Conservation (phyloP, 345 rosid species). For the Heritiera littoralis region DNA sequence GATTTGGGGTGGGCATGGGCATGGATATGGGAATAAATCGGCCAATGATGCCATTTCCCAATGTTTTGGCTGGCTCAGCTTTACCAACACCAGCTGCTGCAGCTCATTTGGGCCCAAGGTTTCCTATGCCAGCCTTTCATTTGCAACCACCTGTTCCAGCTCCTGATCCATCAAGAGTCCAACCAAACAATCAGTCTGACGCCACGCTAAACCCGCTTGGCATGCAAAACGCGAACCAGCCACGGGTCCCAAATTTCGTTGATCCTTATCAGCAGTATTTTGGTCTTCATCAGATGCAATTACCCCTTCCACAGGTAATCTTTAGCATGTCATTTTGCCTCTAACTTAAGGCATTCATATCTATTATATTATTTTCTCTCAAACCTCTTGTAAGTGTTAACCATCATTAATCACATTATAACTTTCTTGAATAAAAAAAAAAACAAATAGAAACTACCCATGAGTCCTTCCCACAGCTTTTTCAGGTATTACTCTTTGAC, state of each 20-base stretch:
- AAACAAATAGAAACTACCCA: background rate
- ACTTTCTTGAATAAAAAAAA: background rate
- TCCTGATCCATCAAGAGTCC: conserved; percentile 58
- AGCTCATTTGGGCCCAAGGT: conserved; percentile 57
- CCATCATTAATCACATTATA: background rate
- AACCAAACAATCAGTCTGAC: conserved; percentile 43
- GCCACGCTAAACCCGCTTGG: conserved; percentile 40
- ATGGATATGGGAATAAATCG: conserved; percentile 57
- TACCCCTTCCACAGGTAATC: conserved; percentile 57
- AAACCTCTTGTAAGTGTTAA: background rate
- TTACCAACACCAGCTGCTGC: conserved; percentile 55
- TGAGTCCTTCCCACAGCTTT: background rate
- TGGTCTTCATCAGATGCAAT: conserved; percentile 54
- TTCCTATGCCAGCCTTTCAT: conserved; percentile 61
- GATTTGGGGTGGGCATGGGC: conserved; percentile 58
- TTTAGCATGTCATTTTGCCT: conserved; percentile 2
- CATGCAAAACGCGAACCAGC: conserved; percentile 46
- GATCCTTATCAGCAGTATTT: conserved; percentile 77
- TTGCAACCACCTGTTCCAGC: conserved; percentile 49
- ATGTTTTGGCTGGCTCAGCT: conserved; percentile 56
- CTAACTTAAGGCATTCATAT: conserved; percentile 2
- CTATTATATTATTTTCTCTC: background rate
- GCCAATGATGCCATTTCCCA: conserved; percentile 77
- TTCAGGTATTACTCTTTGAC: background rate
- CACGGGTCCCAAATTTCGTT: conserved; percentile 41